phyloP scores from a whole-genome alignment of 441 rosid genomes.

The Croton setiger region DNA sequence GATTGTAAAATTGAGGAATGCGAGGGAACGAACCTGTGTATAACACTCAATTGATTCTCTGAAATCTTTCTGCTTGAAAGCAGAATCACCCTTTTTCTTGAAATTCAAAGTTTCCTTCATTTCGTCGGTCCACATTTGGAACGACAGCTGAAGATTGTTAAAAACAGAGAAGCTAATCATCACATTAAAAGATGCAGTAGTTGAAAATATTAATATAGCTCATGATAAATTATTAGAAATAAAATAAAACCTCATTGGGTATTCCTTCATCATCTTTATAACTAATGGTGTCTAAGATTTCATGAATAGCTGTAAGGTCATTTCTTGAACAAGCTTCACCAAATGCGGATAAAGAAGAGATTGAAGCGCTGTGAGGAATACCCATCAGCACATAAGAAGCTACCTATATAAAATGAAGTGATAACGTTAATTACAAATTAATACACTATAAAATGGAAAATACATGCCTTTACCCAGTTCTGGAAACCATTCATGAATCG shows the following conservation, averaged over 20 bases:
- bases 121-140: slow-evolving; percentile 99
- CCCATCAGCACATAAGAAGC: slow-evolving; percentile 88
- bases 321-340: slow-evolving; percentile 84
- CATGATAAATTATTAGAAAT: slow-evolving; percentile 7
- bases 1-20: too few species aligned
- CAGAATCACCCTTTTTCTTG: slow-evolving; percentile 86
- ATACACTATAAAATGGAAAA: too few species aligned
- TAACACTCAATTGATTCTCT: slow-evolving; percentile 63
- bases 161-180: too few species aligned
- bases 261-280: slow-evolving; percentile 91
- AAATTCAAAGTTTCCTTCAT: slow-evolving; percentile 80
- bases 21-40: slow-evolving; percentile 51
- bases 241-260: slow-evolving; percentile 60
- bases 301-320: slow-evolving; percentile 79
- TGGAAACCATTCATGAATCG: too few species aligned
- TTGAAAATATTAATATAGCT: slow-evolving; percentile 4
- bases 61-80: slow-evolving; percentile 75
- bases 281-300: slow-evolving; percentile 62
- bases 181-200: background rate
- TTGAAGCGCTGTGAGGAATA: slow-evolving; percentile 53
- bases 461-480: too few species aligned
- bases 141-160: slow-evolving; percentile 60
- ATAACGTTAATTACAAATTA: too few species aligned
- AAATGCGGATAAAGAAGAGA: slow-evolving; percentile 53
- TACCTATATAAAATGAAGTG: slow-evolving; percentile 42